Base-by-base conservation (phyloP, 306 rosid genomes). In the Echinosophora koreensis region DNA sequence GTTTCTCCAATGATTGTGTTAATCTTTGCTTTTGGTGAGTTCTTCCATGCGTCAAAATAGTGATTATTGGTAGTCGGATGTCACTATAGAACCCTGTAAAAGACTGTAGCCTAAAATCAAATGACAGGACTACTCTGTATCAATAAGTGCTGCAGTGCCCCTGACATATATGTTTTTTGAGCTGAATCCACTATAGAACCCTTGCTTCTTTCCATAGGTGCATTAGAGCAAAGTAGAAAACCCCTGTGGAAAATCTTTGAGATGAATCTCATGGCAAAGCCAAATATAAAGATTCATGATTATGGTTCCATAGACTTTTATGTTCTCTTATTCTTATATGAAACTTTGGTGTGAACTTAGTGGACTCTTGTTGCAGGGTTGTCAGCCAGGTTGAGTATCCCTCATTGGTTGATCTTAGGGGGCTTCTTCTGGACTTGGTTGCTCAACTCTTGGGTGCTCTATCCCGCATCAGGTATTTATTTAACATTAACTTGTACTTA, bases 341-440 rank as follows among this genome's bases (percentile, higher is more conserved):
- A 37, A 52, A 46, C 18, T 28, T 41, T 73, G 74, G 47, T 74
- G 64, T 85, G 80, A 86, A 63, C 77, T 54, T 44, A 68, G 17
- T 78, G 50, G 63, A 44, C 82, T 90, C 66, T 83, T 74, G 55
- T 83, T 89, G 85, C 97, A 96, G 99, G 92, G 97, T 93, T 86
- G 99, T 96, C 81, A 96, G 99, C 80, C 99, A 91, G 85, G 94
- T 93, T 79, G 99, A 96, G 71, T 96, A 96, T 81, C 99, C 99
- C 41, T 96, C 99, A 3, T 87, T 96, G 83, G 98, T 96, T 85
- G 99, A 96, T 87, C 76, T 96, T 80, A 91, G 98, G 69, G 99
- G 99, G 54, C 98, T 96, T 81, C 98, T 96, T 82, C 84, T 96
- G 75, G 99, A 96, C 89, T 92, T 96, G 61, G 99, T 96, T 79